phyloP scores from a whole-genome alignment of 352 stramenopile genomes.

The Globisporangium viniferum region DNA sequence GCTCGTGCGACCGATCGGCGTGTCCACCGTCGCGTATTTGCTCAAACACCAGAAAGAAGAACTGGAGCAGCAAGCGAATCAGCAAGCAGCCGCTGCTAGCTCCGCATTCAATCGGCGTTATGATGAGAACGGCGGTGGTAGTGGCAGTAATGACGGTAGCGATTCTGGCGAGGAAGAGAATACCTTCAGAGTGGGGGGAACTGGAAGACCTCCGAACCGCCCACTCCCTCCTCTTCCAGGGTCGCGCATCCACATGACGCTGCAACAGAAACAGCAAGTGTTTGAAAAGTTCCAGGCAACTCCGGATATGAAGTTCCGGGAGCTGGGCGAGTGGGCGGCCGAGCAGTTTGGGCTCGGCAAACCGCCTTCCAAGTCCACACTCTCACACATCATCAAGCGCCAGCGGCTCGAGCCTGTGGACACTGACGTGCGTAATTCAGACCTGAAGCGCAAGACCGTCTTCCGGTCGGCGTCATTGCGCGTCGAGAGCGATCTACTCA shows the following conservation, averaged over 20 bases:
- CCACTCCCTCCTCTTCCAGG: background rate
- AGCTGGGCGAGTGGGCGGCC: conserved; percentile 5
- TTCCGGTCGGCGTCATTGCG: conserved; percentile 3
- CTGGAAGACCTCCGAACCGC: background rate
- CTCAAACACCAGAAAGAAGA: conserved; percentile 3
- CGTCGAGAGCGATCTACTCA: conserved; percentile 3
- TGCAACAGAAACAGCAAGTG: background rate
- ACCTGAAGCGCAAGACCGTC: conserved; percentile 8
- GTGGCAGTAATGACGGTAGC: background rate
- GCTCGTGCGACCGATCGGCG: background rate
- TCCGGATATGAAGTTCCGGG: conserved; percentile 10
- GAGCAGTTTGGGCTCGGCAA: conserved; percentile 5
- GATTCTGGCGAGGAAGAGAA: background rate
- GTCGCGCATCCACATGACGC: conserved; percentile 11
- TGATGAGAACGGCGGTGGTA: background rate
- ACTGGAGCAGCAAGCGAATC: background rate
- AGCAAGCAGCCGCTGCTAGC: background rate
- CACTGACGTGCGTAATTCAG: background rate
- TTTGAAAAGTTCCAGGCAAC: conserved; percentile 7
- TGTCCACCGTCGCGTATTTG: conserved; percentile 6
- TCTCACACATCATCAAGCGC: conserved; percentile 7
- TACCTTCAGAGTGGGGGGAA: too few relatives aligned
- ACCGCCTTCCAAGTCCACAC: background rate
- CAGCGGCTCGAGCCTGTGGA: background rate
- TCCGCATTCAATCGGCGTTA: background rate